phyloP scores from a whole-genome alignment of 257 asterid genomes.

The Rehmannia glutinosa region DNA sequence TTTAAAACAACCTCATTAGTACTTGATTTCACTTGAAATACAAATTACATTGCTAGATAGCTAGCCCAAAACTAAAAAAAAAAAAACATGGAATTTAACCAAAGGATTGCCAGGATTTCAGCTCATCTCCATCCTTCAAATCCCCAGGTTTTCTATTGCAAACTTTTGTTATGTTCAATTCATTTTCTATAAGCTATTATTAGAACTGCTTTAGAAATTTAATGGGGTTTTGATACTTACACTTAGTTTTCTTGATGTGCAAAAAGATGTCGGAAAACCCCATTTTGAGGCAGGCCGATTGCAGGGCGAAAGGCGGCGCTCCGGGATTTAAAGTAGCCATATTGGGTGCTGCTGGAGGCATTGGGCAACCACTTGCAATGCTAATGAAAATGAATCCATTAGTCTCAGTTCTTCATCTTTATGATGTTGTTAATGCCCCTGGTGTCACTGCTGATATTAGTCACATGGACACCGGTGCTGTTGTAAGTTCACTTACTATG shows the following conservation, averaged over 20 bases:
- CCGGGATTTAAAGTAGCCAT: slow-evolving; percentile 94
- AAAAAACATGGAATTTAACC: slow-evolving; percentile 38
- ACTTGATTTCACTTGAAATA: background rate
- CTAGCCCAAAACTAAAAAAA: background rate
- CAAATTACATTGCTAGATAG: background rate
- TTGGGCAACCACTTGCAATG: slow-evolving; percentile 90
- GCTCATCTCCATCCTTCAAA: slow-evolving; percentile 81
- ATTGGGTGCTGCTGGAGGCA: slow-evolving; percentile 96
- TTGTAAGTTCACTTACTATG: slow-evolving; percentile 37
- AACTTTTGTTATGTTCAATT: background rate
- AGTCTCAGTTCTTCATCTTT: slow-evolving; percentile 90
- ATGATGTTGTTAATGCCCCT: slow-evolving; percentile 91
- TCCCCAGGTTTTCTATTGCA: slow-evolving; percentile 44
- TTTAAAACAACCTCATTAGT: background rate
- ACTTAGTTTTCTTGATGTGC: background rate
- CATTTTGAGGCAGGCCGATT: slow-evolving; percentile 45
- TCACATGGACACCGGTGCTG: slow-evolving; percentile 98
- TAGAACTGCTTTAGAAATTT: no score
- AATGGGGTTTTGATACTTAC: background rate
- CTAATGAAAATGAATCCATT: slow-evolving; percentile 92
- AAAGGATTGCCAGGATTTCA: slow-evolving; percentile 71
- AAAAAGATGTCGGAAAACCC: slow-evolving; percentile 24
- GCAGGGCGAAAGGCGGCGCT: slow-evolving; percentile 97
- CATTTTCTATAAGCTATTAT: background rate
- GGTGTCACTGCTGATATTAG: slow-evolving; percentile 97